phyloP scores from a whole-genome alignment of 208 protist species.

The Crithidia bombi region DNA sequence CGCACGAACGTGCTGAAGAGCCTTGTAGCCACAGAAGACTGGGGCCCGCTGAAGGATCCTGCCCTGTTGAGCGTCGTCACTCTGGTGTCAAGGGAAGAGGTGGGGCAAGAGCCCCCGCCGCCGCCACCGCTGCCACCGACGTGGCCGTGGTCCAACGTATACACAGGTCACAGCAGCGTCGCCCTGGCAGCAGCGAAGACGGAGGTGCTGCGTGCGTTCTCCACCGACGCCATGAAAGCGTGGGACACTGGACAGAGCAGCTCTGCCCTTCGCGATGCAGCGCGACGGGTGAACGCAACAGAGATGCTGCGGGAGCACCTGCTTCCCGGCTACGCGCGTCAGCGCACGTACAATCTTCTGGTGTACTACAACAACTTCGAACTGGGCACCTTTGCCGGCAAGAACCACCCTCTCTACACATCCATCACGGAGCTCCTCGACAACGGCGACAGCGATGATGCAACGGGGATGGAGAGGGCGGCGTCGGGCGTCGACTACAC shows the following conservation, averaged over 20 bases:
- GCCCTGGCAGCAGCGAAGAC: conserved; percentile 7
- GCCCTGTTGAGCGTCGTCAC: conserved; percentile 7
- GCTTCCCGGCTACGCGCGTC: not conserved
- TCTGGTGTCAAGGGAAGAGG: not conserved
- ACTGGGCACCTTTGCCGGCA: conserved; percentile 18
- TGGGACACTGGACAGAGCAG: no score
- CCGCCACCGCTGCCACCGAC: conserved; percentile 27
- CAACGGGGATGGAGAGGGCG: not conserved
- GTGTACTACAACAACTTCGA: conserved; percentile 32
- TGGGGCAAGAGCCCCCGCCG: no score
- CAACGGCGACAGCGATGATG: conserved; percentile 22
- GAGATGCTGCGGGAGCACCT: not conserved
- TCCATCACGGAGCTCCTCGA: conserved; percentile 18
- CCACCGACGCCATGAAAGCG: not conserved
- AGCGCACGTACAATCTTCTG: not conserved
- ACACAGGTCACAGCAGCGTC: conserved; percentile 17
- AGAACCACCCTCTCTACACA: conserved; percentile 20
- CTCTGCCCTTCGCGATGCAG: no score
- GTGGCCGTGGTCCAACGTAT: conserved; percentile 25
- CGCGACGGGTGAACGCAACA: not conserved
- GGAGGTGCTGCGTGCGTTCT: conserved; percentile 20
- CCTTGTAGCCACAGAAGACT: not conserved
- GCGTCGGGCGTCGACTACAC: not conserved
- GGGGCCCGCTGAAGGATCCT: conserved; percentile 17
- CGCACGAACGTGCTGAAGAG: not conserved